A percentile compares a stretch with the other conserved stretches of the same genome.
Evolutionary conservation across 345 rosid species (phyloP).

Genomic region (Barbarea vulgaris): DNA sequence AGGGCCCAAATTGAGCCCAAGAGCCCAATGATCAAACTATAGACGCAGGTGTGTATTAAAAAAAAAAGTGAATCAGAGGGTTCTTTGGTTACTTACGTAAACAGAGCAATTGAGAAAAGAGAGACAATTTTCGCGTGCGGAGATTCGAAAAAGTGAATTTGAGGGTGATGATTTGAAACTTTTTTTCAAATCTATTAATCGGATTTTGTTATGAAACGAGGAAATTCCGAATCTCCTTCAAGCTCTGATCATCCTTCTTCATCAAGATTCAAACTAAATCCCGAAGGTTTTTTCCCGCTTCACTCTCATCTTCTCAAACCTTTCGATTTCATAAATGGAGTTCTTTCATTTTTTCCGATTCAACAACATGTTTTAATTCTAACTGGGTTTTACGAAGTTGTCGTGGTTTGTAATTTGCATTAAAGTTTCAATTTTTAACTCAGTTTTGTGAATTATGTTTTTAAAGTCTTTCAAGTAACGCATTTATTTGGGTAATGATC

Average conservation of each 20-base stretch:
- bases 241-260: background rate
- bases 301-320: too few species aligned
- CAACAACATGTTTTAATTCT: too few species aligned
- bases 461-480: too few species aligned
- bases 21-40: background rate
- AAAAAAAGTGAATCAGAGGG: background rate
- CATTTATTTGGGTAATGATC: background rate
- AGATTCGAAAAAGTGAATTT: background rate
- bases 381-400: too few species aligned
- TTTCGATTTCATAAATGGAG: too few species aligned
- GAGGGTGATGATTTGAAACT: too few species aligned
- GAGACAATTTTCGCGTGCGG: too few species aligned
- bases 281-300: conserved; percentile 6
- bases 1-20: background rate
- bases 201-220: too few species aligned
- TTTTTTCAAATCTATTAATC: too few species aligned
- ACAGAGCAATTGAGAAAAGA: background rate
- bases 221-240: too few species aligned
- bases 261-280: background rate
- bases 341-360: too few species aligned
- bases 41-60: background rate
- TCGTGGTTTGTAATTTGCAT: background rate
- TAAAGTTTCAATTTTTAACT: background rate
- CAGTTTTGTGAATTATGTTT: background rate
- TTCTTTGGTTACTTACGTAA: background rate